phyloP scores from a whole-genome alignment of 1,284 basidiomycete genomes.

The Chalciporus sp. region DNA sequence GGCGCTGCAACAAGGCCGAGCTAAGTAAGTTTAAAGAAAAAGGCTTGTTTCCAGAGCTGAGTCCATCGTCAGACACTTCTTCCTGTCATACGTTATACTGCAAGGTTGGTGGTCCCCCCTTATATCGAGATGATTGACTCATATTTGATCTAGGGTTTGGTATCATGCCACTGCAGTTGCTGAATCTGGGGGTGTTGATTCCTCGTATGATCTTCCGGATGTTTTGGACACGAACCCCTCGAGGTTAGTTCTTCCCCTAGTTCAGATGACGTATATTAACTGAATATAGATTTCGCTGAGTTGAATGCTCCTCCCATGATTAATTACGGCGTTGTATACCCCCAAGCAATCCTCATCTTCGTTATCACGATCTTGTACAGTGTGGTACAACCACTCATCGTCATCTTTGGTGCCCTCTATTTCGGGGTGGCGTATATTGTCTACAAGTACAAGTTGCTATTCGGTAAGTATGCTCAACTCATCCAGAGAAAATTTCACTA shows the following conservation, averaged over 20 bases:
- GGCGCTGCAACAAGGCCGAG: conserved; percentile 74
- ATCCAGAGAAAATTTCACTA: background rate
- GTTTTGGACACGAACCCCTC: conserved; percentile 81
- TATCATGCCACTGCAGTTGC: conserved; percentile 92
- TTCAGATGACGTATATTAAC: background rate
- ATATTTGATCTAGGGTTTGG: conserved; percentile 65
- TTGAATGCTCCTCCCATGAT: conserved; percentile 97
- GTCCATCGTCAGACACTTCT: conserved; percentile 71
- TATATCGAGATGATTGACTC: conserved; percentile 3
- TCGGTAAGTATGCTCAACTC: conserved; percentile 59
- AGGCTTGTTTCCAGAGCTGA: conserved; percentile 19
- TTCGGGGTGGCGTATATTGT: conserved; percentile 93
- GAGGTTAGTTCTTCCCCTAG: conserved; percentile 54
- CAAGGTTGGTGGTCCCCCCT: conserved; percentile 60
- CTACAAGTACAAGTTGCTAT: conserved; percentile 97
- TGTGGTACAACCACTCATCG: conserved; percentile 92
- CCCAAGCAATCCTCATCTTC: conserved; percentile 94
- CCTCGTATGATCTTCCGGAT: conserved; percentile 72
- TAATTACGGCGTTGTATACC: conserved; percentile 92
- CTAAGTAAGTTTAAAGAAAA: conserved; percentile 46
- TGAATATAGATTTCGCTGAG: conserved; percentile 80
- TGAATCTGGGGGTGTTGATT: conserved; percentile 86
- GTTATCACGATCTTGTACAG: conserved; percentile 94
- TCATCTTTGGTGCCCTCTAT: conserved; percentile 93
- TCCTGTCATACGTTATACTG: conserved; percentile 93